Base-by-base conservation (phyloP, 2,329 filamentous ascomycete species). In the Cytospora leucostoma region DNA sequence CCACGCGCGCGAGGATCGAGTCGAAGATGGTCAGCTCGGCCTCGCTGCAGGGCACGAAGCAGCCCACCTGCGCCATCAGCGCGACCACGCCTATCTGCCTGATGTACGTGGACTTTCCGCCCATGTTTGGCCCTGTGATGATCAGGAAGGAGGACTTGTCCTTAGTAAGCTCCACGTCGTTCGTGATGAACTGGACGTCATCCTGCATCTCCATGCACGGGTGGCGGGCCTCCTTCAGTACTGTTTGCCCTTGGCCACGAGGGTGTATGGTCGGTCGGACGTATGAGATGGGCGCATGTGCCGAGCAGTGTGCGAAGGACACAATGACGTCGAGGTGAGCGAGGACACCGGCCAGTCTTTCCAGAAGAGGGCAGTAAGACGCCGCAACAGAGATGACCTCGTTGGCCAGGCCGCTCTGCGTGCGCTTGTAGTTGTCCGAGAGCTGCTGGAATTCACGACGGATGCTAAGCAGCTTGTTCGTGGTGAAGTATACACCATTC, bases 131-230 rank as follows among this genome's bases (percentile, higher is more conserved):
- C 0, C 95, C 95, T 0, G 94, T 98, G 74, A 98, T 97, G 78
- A 97, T 94, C 47, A 97, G 83, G 77, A 99, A 98, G 3, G 94
- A 93, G 0, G 92, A 96, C 55, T 85, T 82, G 63, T 88, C 88
- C 10, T 93, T 88, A 6, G 86, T 82, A 44, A 99, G 86, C 59
- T 88, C 87, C 27, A 98, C 92, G 70, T 99, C 94, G 74, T 99
- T 99, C 62, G 94, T 97, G 76, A 99, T 99, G 79, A 99, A 99
- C 67, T 94, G 93, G 50, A 99, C 89, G 71, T 99, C 95, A 71
- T 99, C 96, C 77, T 99, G 95, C 86, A 97, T 93, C 75, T 99
- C 95, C 86, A 99, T 91, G 74, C 95, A 99, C 0, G 96, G 96
- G 73, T 99, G 95, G 12, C 96, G 90, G 2, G 95, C 92, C 78